A percentile compares a stretch with the other conserved stretches of the same genome.
Evolutionary conservation across 257 asterid species (phyloP).

Genomic region (Nicotiana undulata): DNA sequence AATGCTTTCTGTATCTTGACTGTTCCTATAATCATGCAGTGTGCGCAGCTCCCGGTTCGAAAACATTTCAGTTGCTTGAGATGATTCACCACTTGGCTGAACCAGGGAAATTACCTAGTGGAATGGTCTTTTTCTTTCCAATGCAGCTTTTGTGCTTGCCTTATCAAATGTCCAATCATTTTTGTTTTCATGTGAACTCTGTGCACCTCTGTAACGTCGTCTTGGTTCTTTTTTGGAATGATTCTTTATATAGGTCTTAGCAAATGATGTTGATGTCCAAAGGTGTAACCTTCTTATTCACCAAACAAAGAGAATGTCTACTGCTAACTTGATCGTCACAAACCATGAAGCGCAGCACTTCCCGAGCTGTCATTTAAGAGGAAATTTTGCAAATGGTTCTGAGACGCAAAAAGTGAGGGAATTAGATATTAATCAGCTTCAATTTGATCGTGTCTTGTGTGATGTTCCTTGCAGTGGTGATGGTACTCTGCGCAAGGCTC

Average conservation of each 20-base stretch:
- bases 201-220: neutral
- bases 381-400: slow-evolving; percentile 25
- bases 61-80: slow-evolving; percentile 77
- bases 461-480: slow-evolving; percentile 91
- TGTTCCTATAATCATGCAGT: slow-evolving; percentile 42
- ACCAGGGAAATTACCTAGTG: slow-evolving; percentile 60
- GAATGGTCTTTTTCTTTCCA: slow-evolving; percentile 43
- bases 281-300: slow-evolving; percentile 83
- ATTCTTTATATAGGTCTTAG: slow-evolving; percentile 38
- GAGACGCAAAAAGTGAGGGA: slow-evolving; percentile 22
- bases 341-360: slow-evolving; percentile 82
- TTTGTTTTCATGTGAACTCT: neutral
- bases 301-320: slow-evolving; percentile 78
- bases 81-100: slow-evolving; percentile 57
- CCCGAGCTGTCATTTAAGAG: slow-evolving; percentile 58
- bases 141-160: neutral
- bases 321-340: slow-evolving; percentile 80
- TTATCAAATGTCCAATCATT: neutral
- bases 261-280: slow-evolving; percentile 79
- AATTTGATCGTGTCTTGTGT: slow-evolving; percentile 73
- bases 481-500: slow-evolving; percentile 81
- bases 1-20: slow-evolving; percentile 14
- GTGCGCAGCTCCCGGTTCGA: slow-evolving; percentile 89
- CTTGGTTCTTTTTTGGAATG: neutral
- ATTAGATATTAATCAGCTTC: slow-evolving; percentile 44